These are phyloP conservation scores for Fusarium setosum DNA, from an alignment of 2,329 filamentous ascomycete genomes.

Conservation along the genomic window DNA sequence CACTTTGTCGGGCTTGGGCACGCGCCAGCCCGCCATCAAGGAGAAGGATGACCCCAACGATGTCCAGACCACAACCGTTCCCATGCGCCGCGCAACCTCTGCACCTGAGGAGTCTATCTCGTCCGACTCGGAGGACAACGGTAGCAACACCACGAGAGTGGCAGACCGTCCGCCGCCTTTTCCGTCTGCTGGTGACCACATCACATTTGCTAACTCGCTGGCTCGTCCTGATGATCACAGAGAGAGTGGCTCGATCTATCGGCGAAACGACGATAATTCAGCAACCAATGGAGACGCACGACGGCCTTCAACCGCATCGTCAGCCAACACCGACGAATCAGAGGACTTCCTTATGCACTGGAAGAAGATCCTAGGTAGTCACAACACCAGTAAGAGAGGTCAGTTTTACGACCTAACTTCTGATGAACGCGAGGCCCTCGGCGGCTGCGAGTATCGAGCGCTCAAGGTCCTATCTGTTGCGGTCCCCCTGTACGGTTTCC, in stretches of 20 bases:
- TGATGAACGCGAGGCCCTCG: conserved; percentile 67
- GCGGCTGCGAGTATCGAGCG: conserved; percentile 73
- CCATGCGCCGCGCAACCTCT: conserved; percentile 31
- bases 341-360: conserved; percentile 45
- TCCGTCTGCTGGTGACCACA: conserved; percentile 28
- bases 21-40: conserved; percentile 21
- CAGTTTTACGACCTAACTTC: conserved; percentile 65
- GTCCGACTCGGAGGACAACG: conserved; percentile 34
- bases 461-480: conserved; percentile 68
- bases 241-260: conserved; percentile 35
- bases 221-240: conserved; percentile 13
- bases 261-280: conserved; percentile 23
- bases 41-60: conserved; percentile 24
- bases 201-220: conserved; percentile 29
- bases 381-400: conserved; percentile 61
- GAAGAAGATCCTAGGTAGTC: conserved; percentile 49
- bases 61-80: conserved; percentile 8
- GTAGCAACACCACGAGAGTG: conserved; percentile 38
- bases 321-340: conserved; percentile 37
- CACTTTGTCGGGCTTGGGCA: conserved; percentile 30
- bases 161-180: conserved; percentile 22
- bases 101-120: conserved; percentile 28
- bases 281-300: neutral
- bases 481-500: conserved; percentile 69
- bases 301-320: conserved; percentile 35